phyloP scores from a whole-genome alignment of 116 monocot genomes.

The Iris pallida region DNA sequence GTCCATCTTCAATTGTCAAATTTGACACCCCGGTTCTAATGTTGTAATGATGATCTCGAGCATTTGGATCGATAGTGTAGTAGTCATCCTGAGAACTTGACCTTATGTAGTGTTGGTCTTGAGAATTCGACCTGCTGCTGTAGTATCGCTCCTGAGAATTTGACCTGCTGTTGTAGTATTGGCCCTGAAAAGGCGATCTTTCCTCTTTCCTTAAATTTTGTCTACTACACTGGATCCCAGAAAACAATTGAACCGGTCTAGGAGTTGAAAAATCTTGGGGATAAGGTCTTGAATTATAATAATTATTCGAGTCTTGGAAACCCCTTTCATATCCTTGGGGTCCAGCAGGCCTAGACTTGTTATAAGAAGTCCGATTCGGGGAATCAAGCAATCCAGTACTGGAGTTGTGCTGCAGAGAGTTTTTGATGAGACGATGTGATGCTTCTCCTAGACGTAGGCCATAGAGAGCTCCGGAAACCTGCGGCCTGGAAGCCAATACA shows the following conservation, averaged over 20 bases:
- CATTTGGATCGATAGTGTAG: too few species aligned
- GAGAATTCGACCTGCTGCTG: constrained; percentile 12
- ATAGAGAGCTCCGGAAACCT: constrained; percentile 70
- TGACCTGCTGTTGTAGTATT: neutral
- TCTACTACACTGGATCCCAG: neutral
- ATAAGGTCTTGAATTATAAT: constrained; percentile 9
- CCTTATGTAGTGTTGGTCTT: constrained; percentile 5
- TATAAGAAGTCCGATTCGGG: constrained; percentile 29
- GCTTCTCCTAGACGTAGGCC: constrained; percentile 77
- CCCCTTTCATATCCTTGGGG: constrained; percentile 38
- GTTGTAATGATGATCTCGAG: constrained; percentile 8
- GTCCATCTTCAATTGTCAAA: constrained; percentile 31
- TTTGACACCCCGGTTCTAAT: constrained; percentile 34
- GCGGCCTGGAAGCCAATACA: constrained; percentile 38
- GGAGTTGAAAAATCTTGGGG: constrained; percentile 15
- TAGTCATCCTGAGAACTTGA: constrained; percentile 12
- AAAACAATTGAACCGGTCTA: constrained; percentile 10
- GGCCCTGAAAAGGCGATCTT: constrained; percentile 8
- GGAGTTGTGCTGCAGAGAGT: constrained; percentile 68
- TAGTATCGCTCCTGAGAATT: constrained; percentile 11
- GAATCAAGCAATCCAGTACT: constrained; percentile 35
- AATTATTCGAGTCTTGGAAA: constrained; percentile 17
- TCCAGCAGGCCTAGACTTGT: constrained; percentile 40
- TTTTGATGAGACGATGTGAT: constrained; percentile 79
- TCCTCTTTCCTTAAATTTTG: constrained; percentile 27